A percentile compares a stretch with the other conserved stretches of the same genome.
phyloP scores from a whole-genome alignment of 495 filamentous ascomycete species.

The Xylaria bambusicola region DNA sequence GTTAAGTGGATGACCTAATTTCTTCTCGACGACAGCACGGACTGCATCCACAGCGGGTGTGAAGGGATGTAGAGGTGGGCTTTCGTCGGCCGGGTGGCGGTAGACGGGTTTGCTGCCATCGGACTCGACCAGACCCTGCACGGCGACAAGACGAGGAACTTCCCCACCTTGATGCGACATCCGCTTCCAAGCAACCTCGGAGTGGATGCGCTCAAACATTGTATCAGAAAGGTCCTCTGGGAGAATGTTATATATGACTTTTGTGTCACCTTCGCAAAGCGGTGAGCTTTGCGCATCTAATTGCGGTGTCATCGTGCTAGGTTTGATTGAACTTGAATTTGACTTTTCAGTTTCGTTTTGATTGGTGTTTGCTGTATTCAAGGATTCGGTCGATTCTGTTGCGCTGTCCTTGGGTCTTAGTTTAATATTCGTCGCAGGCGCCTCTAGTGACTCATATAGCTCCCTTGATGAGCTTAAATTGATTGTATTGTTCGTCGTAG shows the following conservation, averaged over 20 bases:
- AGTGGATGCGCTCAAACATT: constrained; percentile 68
- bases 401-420: background rate
- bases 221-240: constrained; percentile 48
- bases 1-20: constrained; percentile 80
- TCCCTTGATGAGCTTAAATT: background rate
- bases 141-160: constrained; percentile 90
- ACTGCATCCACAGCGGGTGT: constrained; percentile 70
- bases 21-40: constrained; percentile 63
- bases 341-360: too few relatives aligned
- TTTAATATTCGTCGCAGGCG: background rate
- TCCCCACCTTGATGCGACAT: constrained; percentile 93
- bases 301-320: background rate
- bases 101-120: constrained; percentile 89
- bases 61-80: constrained; percentile 75
- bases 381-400: background rate
- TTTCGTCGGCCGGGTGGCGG: constrained; percentile 90
- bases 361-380: too few relatives aligned
- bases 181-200: constrained; percentile 83
- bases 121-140: constrained; percentile 70
- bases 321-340: too few relatives aligned
- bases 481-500: background rate
- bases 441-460: background rate
- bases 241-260: constrained; percentile 70
- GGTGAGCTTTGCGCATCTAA: constrained; percentile 26
- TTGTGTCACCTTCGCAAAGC: constrained; percentile 76